A percentile compares a stretch with the other conserved stretches of the same genome.
Conservation (phyloP, 139 green algal species). For the Marvania coccoides region DNA sequence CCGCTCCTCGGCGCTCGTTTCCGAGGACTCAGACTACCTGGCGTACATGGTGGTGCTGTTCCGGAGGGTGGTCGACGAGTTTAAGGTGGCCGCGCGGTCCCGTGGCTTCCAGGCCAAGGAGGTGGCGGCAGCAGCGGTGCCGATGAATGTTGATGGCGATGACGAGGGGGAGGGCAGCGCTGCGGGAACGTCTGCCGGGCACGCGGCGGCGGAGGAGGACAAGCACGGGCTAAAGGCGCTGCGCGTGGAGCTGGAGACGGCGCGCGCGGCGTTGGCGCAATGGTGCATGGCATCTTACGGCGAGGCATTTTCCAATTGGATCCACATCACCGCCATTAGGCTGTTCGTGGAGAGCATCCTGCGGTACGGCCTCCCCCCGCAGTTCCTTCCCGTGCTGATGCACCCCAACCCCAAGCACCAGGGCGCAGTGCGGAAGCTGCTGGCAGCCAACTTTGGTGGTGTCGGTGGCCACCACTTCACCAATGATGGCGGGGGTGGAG, state of each 20-base stretch:
- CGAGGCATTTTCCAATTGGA: conserved; percentile 84
- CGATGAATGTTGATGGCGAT: conserved; percentile 51
- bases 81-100: conserved; percentile 75
- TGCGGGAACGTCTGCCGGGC: not conserved
- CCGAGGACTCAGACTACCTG: conserved; percentile 86
- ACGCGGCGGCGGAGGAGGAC: not conserved
- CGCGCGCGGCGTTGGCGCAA: conserved; percentile 57
- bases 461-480: conserved; percentile 28
- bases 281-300: conserved; percentile 88
- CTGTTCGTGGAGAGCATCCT: conserved; percentile 97
- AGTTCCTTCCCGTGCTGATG: conserved; percentile 69
- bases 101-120: conserved; percentile 77
- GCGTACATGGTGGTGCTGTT: conserved; percentile 88
- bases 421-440: conserved; percentile 48
- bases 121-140: conserved; percentile 23
- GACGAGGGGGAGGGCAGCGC: conserved; percentile 31
- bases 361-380: conserved; percentile 91
- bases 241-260: conserved; percentile 52
- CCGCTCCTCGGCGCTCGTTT: conserved; percentile 54
- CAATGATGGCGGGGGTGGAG: conserved; percentile 18
- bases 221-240: conserved; percentile 37
- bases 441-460: conserved; percentile 28
- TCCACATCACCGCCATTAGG: conserved; percentile 85
- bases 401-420: conserved; percentile 59
- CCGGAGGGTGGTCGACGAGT: conserved; percentile 78